Conservation (phyloP, 768 basidiomycete species). For the Xanthoconium purpureum region DNA sequence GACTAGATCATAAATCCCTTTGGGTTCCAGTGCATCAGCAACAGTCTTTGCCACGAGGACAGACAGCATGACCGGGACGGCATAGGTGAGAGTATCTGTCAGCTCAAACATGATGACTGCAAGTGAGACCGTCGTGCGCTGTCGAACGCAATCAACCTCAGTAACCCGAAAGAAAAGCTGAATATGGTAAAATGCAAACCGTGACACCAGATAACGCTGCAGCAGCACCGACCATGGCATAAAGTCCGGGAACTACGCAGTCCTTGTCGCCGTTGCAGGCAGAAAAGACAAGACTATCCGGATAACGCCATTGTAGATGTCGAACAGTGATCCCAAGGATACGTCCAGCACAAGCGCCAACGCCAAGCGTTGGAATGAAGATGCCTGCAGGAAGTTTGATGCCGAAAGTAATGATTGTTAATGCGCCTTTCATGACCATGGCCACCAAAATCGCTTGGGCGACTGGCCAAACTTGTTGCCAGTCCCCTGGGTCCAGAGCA, state of each 20-base stretch:
- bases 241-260: conserved; percentile 87
- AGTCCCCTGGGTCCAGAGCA: conserved; percentile 56
- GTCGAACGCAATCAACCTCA: conserved; percentile 8
- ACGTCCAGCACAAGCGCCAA: conserved; percentile 91
- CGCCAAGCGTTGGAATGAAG: conserved; percentile 93
- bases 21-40: conserved; percentile 47
- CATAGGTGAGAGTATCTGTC: conserved; percentile 90
- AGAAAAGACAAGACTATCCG: conserved; percentile 58
- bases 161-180: background rate
- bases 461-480: conserved; percentile 57
- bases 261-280: conserved; percentile 60
- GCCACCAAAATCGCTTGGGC: conserved; percentile 67
- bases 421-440: conserved; percentile 72
- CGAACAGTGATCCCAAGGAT: conserved; percentile 82
- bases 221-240: conserved; percentile 96
- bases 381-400: conserved; percentile 92
- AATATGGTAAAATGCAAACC: conserved; percentile 37
- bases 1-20: conserved; percentile 95
- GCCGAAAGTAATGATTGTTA: conserved; percentile 90
- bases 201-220: conserved; percentile 95
- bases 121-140: conserved; percentile 88
- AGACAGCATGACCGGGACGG: conserved; percentile 83
- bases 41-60: conserved; percentile 60
- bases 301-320: conserved; percentile 63
- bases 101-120: conserved; percentile 97